phyloP scores from a whole-genome alignment of 202 grass and related monocot genomes.

The Setaria italica region DNA sequence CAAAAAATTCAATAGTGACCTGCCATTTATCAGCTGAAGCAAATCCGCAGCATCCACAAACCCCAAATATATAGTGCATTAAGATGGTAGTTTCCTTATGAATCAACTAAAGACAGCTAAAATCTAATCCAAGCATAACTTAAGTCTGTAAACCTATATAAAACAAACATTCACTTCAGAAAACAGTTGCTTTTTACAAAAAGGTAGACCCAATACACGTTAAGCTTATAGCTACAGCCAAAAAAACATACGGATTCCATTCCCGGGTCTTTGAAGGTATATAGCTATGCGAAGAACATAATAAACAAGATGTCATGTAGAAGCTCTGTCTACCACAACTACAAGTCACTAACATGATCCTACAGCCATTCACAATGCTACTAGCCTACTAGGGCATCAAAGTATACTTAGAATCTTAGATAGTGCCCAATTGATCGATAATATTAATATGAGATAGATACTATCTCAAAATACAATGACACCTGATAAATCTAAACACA shows the following conservation, averaged over 20 bases:
- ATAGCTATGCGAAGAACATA: not conserved
- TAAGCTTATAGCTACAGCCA: not conserved
- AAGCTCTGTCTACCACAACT: not conserved
- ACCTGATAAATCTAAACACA: conserved; percentile 16
- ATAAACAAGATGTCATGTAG: not conserved
- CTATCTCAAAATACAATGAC: not conserved
- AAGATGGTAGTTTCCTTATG: not conserved
- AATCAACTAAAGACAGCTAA: not conserved
- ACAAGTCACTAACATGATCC: not conserved
- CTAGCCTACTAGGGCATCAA: not conserved
- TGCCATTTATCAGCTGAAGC: conserved; percentile 3
- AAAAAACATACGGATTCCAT: not conserved
- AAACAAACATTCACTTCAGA: not conserved
- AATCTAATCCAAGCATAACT: not conserved
- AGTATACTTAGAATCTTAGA: not conserved
- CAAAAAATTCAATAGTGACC: conserved; percentile 14
- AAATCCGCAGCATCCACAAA: not conserved
- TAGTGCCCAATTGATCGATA: no score
- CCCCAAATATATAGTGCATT: conserved; percentile 12
- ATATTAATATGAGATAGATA: not conserved
- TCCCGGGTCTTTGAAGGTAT: no score
- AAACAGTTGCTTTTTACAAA: not conserved
- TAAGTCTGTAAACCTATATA: not conserved
- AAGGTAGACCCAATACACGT: no score
- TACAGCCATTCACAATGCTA: not conserved